Conservation (phyloP, 2,329 filamentous ascomycete species). For the Huntiella abstrusa region DNA sequence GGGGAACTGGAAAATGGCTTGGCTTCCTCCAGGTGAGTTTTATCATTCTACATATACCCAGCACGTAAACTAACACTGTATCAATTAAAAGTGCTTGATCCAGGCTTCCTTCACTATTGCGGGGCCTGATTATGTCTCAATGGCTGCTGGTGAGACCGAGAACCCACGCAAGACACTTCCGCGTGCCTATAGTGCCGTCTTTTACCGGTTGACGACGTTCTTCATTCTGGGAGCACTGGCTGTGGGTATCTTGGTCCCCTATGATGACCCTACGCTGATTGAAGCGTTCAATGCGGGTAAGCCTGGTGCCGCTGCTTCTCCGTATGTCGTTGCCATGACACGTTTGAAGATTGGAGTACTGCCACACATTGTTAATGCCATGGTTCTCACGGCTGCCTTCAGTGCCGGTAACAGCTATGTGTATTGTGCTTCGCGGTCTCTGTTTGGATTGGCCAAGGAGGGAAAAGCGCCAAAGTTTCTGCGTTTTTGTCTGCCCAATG, state of each 20-base stretch:
- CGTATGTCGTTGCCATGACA: conserved; percentile 48
- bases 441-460: conserved; percentile 51
- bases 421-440: conserved; percentile 48
- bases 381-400: conserved; percentile 40
- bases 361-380: conserved; percentile 54
- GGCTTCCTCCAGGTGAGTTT: conserved; percentile 32
- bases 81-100: conserved; percentile 47
- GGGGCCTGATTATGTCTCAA: conserved; percentile 48
- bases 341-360: conserved; percentile 42
- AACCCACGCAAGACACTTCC: conserved; percentile 53
- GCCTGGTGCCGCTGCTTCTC: conserved; percentile 50
- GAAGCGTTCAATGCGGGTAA: conserved; percentile 38
- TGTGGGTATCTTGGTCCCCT: conserved; percentile 53
- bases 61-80: conserved; percentile 3
- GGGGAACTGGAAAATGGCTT: conserved; percentile 49
- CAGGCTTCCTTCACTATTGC: conserved; percentile 49
- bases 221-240: conserved; percentile 57
- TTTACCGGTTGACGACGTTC: conserved; percentile 58
- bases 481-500: conserved; percentile 38
- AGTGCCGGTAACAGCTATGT: conserved; percentile 42
- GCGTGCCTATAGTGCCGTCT: conserved; percentile 58
- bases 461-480: conserved; percentile 45
- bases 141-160: conserved; percentile 52
- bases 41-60: background rate
- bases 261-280: conserved; percentile 43